These are phyloP conservation scores for Xylaria sp. DNA, from an alignment of 495 filamentous ascomycete genomes.

Conservation along the genomic window DNA sequence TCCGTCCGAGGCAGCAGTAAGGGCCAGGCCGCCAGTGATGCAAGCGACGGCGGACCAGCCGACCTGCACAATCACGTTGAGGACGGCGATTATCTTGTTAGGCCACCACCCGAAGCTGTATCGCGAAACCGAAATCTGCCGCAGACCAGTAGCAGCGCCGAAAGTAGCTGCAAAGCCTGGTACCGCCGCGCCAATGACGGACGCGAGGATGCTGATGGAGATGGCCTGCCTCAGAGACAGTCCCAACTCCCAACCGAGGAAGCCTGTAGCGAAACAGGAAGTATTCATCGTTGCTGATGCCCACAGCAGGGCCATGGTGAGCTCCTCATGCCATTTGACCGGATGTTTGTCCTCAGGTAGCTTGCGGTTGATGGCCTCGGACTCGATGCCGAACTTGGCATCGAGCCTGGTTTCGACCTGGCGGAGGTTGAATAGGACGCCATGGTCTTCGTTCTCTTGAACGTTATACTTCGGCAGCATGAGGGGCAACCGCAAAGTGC, in stretches of 20 bases:
- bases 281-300: conserved; percentile 62
- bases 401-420: conserved; percentile 57
- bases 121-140: conserved; percentile 60
- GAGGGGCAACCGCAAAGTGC: not conserved
- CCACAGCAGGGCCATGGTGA: conserved; percentile 47
- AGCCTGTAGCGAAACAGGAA: conserved; percentile 59
- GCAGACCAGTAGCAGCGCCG: conserved; percentile 58
- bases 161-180: conserved; percentile 61
- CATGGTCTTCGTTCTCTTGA: not conserved
- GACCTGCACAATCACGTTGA: conserved; percentile 58
- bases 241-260: conserved; percentile 57
- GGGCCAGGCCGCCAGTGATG: conserved; percentile 58
- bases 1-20: conserved; percentile 58
- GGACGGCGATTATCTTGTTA: conserved; percentile 54
- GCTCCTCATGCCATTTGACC: conserved; percentile 37
- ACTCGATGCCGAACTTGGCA: conserved; percentile 61
- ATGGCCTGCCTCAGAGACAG: conserved; percentile 59
- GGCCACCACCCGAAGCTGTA: conserved; percentile 66
- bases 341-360: conserved; percentile 54
- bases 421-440: conserved; percentile 47
- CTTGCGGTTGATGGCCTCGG: conserved; percentile 58
- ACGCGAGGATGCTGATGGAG: conserved; percentile 57
- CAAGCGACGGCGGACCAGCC: conserved; percentile 57
- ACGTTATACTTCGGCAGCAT: not conserved
- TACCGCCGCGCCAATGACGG: conserved; percentile 52